These are phyloP conservation scores for Rhodotorula sp. DNA, from an alignment of 1,284 basidiomycete species.

Conservation along the genomic window DNA sequence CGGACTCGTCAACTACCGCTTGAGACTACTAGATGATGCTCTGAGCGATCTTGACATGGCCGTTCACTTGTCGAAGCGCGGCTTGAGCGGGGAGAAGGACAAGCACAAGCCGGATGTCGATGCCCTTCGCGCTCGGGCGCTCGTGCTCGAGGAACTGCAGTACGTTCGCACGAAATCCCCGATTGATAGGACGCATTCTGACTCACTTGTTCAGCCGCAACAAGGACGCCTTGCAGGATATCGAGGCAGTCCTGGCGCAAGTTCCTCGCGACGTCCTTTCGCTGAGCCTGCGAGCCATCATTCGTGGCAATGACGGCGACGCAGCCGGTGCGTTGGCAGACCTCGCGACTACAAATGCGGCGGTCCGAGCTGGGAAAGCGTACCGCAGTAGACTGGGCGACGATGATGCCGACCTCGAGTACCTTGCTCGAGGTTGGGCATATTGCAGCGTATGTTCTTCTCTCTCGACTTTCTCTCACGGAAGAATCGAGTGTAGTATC, in stretches of 20 bases:
- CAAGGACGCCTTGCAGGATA: slow-evolving; percentile 1
- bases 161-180: too few relatives aligned
- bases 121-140: slow-evolving; percentile 18
- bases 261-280: slow-evolving; percentile 29
- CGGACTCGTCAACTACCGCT: slow-evolving; percentile 23
- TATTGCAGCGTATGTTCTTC: slow-evolving; percentile 1
- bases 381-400: slow-evolving; percentile 28
- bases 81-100: neutral
- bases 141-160: slow-evolving; percentile 28
- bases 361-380: slow-evolving; percentile 11
- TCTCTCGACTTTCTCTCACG: too few relatives aligned
- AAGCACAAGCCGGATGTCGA: slow-evolving; percentile 18
- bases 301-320: slow-evolving; percentile 15
- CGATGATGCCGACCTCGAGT: slow-evolving; percentile 37
- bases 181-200: too few relatives aligned
- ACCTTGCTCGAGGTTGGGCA: slow-evolving; percentile 23
- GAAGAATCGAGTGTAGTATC: too few relatives aligned
- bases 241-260: slow-evolving; percentile 7
- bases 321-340: slow-evolving; percentile 13
- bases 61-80: slow-evolving; percentile 4
- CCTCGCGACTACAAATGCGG: slow-evolving; percentile 26
- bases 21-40: slow-evolving; percentile 25
- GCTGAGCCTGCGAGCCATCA: slow-evolving; percentile 21
- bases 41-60: slow-evolving; percentile 18
- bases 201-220: slow-evolving; percentile 11